Evolutionary conservation across 2,329 filamentous ascomycete genomes (phyloP), one percentile per base, ranked within the genome.

Genomic region (Xylariaceae sp.): DNA sequence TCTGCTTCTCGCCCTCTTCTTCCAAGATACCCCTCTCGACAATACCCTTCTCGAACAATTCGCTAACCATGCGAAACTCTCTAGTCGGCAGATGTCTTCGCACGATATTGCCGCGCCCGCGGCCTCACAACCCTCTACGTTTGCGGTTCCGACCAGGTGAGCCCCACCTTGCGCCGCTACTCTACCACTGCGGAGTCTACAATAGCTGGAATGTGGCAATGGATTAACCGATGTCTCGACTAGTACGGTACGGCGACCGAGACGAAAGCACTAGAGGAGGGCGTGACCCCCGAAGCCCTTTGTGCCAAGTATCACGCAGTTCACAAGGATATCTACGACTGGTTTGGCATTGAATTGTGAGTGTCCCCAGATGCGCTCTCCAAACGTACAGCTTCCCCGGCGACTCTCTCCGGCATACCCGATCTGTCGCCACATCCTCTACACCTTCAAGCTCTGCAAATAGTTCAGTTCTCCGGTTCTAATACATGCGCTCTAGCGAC

Each of bases 261-360:
- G 73, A 96, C 93, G 22, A 96, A 96, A 75, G 93, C 93, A 5
- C 83, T 97, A 39, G 90, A 96, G 69, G 90, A 94, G 69, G 87
- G 87, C 13, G 78, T 91, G 58, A 90, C 87, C 12, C 91, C 93
- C 18, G 80, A 88, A 64, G 82, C 92, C 67, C 83, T 97, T 12
- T 97, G 93, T 76, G 84, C 89, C 72, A 95, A 97, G 75, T 97
- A 95, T 77, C 89, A 95, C 74, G 84, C 84, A 64, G 84, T 96
- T 53, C 93, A 97, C 74, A 85, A 90, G 64, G 89, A 88, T 45
- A 88, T 97, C 60, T 97, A 97, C 72, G 83, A 95, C 70, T 97
- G 93, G 90, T 99, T 99, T 75, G 84, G 91, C 67, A 93, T 97
- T 66, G 86, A 82, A 53, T 97, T 97, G 34, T 38, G 13, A 5